Conservation (phyloP, 2,329 filamentous ascomycete species). For the Aspergillus nomiae region DNA sequence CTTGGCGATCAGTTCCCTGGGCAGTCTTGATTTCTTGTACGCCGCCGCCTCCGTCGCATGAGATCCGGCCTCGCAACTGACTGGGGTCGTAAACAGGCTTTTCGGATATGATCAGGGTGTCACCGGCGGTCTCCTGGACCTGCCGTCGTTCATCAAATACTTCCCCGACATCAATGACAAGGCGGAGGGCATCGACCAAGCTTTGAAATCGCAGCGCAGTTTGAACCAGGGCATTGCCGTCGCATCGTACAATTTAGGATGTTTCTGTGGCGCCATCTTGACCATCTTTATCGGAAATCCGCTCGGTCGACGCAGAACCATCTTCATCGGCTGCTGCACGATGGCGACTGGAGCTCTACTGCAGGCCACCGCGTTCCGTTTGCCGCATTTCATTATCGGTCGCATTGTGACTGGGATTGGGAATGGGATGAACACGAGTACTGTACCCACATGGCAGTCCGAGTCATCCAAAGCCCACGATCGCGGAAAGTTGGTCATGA, state of each 20-base stretch:
- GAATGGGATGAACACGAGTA: constrained; percentile 55
- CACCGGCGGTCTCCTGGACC: constrained; percentile 45
- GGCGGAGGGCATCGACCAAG: constrained; percentile 6
- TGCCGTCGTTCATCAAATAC: constrained; percentile 41
- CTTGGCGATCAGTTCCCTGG: constrained; percentile 45
- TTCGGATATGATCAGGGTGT: constrained; percentile 46
- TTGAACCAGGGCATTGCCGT: constrained; percentile 40
- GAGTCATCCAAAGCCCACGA: constrained; percentile 55
- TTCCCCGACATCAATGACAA: constrained; percentile 38
- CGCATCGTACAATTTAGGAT: constrained; percentile 49
- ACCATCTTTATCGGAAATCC: constrained; percentile 54
- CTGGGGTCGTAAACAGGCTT: constrained; percentile 17
- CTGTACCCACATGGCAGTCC: constrained; percentile 55
- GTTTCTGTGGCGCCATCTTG: constrained; percentile 50
- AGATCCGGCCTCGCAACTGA: constrained; percentile 13
- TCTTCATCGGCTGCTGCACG: constrained; percentile 51
- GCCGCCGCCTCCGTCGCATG: not conserved
- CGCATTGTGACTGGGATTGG: constrained; percentile 56
- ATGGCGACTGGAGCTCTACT: constrained; percentile 55
- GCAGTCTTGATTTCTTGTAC: constrained; percentile 44
- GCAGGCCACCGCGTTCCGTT: constrained; percentile 49
- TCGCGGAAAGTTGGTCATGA: constrained; percentile 56
- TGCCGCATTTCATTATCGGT: constrained; percentile 55
- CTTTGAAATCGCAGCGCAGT: constrained; percentile 20
- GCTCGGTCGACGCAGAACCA: constrained; percentile 54